Conservation (phyloP, 805 yeast genomes). For the Teunomyces cretensis region DNA sequence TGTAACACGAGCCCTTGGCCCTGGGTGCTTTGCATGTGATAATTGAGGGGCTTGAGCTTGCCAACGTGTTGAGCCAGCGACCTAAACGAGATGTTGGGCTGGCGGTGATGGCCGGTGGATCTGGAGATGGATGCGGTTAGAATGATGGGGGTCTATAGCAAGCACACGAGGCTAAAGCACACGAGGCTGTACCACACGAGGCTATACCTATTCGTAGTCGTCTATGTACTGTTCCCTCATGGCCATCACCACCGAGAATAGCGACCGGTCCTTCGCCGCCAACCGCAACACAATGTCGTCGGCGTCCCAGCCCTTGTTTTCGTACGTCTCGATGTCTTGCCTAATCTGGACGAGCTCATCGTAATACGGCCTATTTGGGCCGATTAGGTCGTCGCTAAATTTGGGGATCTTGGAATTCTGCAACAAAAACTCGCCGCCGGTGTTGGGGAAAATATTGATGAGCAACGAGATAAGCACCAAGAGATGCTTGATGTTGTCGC, state of each 20-base stretch:
- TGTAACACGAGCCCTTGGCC: too few species aligned
- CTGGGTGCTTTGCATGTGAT: too few species aligned
- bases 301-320: slow-evolving; percentile 37
- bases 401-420: slow-evolving; percentile 42
- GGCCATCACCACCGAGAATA: slow-evolving; percentile 24
- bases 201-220: slow-evolving; percentile 22
- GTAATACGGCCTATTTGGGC: slow-evolving; percentile 19
- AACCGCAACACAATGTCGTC: slow-evolving; percentile 41
- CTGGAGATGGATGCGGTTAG: too few species aligned
- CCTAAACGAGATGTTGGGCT: too few species aligned
- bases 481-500: slow-evolving; percentile 17
- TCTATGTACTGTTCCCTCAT: slow-evolving; percentile 23
- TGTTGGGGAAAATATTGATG: slow-evolving; percentile 26
- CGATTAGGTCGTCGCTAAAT: slow-evolving; percentile 23
- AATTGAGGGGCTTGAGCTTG: too few species aligned
- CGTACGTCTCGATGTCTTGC: slow-evolving; percentile 29
- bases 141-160: too few species aligned
- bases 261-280: slow-evolving; percentile 12
- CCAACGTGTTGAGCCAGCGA: too few species aligned
- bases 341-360: slow-evolving; percentile 18
- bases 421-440: slow-evolving; percentile 32
- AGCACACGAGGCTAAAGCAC: too few species aligned
- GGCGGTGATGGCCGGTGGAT: too few species aligned
- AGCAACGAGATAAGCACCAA: slow-evolving; percentile 29
- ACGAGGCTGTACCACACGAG: too few species aligned